phyloP scores from a whole-genome alignment of 306 rosid species.

The Canavalia gladiata region DNA sequence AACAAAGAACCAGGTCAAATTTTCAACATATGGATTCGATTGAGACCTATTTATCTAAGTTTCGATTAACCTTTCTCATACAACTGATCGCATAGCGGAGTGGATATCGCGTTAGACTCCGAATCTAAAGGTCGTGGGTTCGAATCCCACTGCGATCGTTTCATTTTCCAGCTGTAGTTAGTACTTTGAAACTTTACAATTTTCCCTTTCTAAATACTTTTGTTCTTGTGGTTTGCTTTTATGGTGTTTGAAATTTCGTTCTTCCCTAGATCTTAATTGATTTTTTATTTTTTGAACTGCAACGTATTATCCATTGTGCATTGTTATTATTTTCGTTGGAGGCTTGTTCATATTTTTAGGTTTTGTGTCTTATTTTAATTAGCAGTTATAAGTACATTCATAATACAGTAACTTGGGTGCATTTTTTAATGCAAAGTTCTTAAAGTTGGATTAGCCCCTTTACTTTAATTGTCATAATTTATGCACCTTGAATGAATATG shows the following conservation, averaged over 20 bases:
- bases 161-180: neutral
- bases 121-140: slow-evolving; percentile 99
- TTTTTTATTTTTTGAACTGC: no score
- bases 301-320: no score
- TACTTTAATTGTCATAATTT: neutral
- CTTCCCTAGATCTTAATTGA: neutral
- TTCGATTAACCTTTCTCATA: neutral
- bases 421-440: neutral
- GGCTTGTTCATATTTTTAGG: neutral
- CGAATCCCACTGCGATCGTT: slow-evolving; percentile 96
- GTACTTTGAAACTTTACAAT: neutral
- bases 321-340: no score
- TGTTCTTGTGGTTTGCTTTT: neutral
- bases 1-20: neutral
- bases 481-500: neutral
- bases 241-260: neutral
- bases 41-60: neutral
- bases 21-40: neutral
- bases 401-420: neutral
- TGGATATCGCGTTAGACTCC: slow-evolving; percentile 99
- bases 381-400: neutral
- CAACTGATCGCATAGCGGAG: slow-evolving; percentile 90
- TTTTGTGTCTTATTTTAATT: neutral
- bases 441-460: neutral
- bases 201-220: neutral